Percentiles rank a stretch among this genome's conserved stretches.
Conservation (phyloP, 345 rosid genomes). For the Lumnitzera racemosa region DNA sequence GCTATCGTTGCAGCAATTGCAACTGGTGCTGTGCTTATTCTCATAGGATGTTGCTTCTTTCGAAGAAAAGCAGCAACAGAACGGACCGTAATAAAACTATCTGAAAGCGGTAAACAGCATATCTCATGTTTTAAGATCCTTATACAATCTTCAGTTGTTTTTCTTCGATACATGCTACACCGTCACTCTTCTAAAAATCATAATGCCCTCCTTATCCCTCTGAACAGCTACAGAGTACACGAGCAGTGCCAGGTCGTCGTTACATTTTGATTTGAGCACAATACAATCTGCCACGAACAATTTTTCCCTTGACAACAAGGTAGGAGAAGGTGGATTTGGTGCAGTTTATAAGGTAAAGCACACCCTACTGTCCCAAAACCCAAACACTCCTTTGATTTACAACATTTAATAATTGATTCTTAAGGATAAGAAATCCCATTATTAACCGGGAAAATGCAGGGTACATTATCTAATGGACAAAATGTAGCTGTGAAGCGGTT, state of each 20-base stretch:
- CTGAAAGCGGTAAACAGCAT: no score
- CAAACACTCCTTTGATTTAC: no score
- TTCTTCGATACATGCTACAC: conserved; percentile 10
- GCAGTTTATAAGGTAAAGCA: conserved; percentile 49
- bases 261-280: conserved; percentile 30
- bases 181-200: conserved; percentile 4
- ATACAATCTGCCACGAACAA: conserved; percentile 39
- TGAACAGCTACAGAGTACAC: conserved; percentile 29
- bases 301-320: conserved; percentile 44
- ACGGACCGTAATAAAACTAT: no score
- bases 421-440: no score
- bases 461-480: conserved; percentile 26
- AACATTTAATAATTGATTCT: no score
- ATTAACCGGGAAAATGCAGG: conserved; percentile 14
- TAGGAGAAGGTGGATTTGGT: conserved; percentile 75
- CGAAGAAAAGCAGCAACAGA: no score
- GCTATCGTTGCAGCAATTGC: no score
- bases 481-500: conserved; percentile 44
- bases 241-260: conserved; percentile 30
- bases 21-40: no score
- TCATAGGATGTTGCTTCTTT: no score
- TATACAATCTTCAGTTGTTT: conserved; percentile 19
- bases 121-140: conserved; percentile 3
- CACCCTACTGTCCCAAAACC: neutral
- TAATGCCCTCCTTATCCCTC: conserved; percentile 27